phyloP scores from a whole-genome alignment of 2,329 filamentous ascomycete species.

The Coniochaeta sp. region DNA sequence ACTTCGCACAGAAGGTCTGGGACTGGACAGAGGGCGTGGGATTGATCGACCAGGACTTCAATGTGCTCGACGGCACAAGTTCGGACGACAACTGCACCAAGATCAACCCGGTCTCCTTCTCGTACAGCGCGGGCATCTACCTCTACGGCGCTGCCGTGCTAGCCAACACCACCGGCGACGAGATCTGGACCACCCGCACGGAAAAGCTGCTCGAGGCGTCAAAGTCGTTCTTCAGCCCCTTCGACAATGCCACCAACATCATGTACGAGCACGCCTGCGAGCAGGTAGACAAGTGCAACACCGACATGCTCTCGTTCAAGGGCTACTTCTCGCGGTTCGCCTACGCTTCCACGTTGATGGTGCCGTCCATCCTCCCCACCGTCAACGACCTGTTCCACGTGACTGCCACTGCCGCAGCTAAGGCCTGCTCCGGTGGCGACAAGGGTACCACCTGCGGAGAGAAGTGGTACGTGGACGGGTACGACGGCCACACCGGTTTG shows the following conservation, averaged over 20 bases:
- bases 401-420: slow-evolving; percentile 47
- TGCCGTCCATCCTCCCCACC: slow-evolving; percentile 41
- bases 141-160: slow-evolving; percentile 57
- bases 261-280: slow-evolving; percentile 66
- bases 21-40: slow-evolving; percentile 54
- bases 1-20: slow-evolving; percentile 61
- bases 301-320: slow-evolving; percentile 62
- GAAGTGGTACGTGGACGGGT: slow-evolving; percentile 53
- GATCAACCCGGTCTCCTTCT: slow-evolving; percentile 50
- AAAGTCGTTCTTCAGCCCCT: slow-evolving; percentile 44
- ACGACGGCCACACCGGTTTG: slow-evolving; percentile 46
- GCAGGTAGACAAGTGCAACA: slow-evolving; percentile 44
- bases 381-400: slow-evolving; percentile 41
- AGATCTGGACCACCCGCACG: slow-evolving; percentile 46
- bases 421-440: slow-evolving; percentile 47
- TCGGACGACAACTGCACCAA: slow-evolving; percentile 44
- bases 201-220: slow-evolving; percentile 43
- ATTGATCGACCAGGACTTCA: slow-evolving; percentile 46
- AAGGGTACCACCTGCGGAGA: slow-evolving; percentile 49
- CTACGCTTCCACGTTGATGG: slow-evolving; percentile 48
- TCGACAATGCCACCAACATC: slow-evolving; percentile 44
- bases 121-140: slow-evolving; percentile 59
- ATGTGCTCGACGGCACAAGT: slow-evolving; percentile 57
- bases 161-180: slow-evolving; percentile 49
- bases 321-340: slow-evolving; percentile 59